Percentiles rank a stretch among this genome's conserved stretches.
These are phyloP conservation scores for Pleurotus giganteus DNA, from an alignment of 768 basidiomycete genomes.

Conservation along the genomic window DNA sequence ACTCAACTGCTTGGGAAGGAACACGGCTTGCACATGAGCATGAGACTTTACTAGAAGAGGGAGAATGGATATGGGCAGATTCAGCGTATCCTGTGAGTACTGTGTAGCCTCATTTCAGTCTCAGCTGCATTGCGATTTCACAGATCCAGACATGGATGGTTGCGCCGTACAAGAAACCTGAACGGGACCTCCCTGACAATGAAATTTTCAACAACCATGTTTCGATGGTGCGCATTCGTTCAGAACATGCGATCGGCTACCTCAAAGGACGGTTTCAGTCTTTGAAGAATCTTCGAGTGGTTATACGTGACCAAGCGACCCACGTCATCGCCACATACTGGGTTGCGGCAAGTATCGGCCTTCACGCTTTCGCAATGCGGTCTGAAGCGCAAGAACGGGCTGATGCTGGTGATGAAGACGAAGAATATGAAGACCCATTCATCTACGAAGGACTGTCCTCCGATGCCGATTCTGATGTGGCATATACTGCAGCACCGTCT, in stretches of 20 bases:
- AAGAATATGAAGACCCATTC: conserved; percentile 17
- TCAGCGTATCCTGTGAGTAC: conserved; percentile 35
- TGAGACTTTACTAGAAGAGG: conserved; percentile 18
- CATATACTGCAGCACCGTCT: neutral
- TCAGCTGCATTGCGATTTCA: neutral
- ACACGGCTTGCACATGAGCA: conserved; percentile 20
- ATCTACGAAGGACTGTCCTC: conserved; percentile 21
- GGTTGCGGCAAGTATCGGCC: conserved; percentile 26
- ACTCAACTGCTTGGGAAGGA: conserved; percentile 27
- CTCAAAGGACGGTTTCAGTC: conserved; percentile 39
- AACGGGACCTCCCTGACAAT: conserved; percentile 21
- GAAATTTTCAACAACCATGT: conserved; percentile 32
- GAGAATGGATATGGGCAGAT: conserved; percentile 37
- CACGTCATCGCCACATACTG: conserved; percentile 31
- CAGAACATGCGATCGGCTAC: conserved; percentile 38
- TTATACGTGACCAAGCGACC: conserved; percentile 18
- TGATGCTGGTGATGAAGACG: conserved; percentile 8
- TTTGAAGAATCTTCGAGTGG: conserved; percentile 25
- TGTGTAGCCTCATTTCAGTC: neutral
- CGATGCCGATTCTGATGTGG: neutral
- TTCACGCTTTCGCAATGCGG: conserved; percentile 28
- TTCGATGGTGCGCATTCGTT: conserved; percentile 31
- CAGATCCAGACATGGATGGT: conserved; percentile 22
- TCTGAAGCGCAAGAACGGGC: conserved; percentile 24
- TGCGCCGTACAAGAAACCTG: conserved; percentile 27